phyloP scores from a whole-genome alignment of 495 filamentous ascomycete species.

The Tetracladium setigerum region DNA sequence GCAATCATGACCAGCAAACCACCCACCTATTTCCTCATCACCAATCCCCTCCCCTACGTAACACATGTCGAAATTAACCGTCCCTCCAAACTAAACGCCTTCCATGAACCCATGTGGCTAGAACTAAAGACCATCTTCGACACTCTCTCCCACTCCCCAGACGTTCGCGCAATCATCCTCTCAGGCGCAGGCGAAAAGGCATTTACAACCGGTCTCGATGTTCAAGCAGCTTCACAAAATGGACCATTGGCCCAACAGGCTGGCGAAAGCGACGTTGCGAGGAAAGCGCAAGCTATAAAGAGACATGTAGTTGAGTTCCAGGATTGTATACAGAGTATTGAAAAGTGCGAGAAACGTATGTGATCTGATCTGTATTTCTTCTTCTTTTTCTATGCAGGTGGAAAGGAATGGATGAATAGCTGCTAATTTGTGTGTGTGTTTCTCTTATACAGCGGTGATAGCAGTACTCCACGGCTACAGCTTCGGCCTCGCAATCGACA shows the following conservation, averaged over 20 bases:
- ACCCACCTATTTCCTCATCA: conserved; percentile 67
- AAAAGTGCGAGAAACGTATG: conserved; percentile 82
- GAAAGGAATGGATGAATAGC: neutral
- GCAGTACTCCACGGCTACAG: conserved; percentile 73
- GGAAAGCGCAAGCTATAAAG: conserved; percentile 56
- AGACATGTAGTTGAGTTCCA: conserved; percentile 73
- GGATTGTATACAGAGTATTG: conserved; percentile 63
- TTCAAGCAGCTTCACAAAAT: conserved; percentile 52
- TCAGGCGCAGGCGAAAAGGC: conserved; percentile 75
- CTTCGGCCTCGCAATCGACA: conserved; percentile 79
- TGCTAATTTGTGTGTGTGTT: neutral
- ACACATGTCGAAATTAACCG: conserved; percentile 93
- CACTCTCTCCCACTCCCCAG: conserved; percentile 61
- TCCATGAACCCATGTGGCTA: conserved; percentile 84
- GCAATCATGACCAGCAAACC: conserved; percentile 23
- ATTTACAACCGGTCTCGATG: conserved; percentile 81
- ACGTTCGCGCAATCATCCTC: conserved; percentile 73
- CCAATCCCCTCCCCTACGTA: conserved; percentile 63
- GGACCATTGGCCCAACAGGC: conserved; percentile 23
- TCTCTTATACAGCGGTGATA: conserved; percentile 69
- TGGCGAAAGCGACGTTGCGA: conserved; percentile 46
- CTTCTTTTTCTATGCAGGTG: neutral
- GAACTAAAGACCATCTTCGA: conserved; percentile 69
- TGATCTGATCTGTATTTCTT: neutral
- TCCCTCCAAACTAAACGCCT: conserved; percentile 84